Percentiles rank a stretch among this genome's conserved stretches.
phyloP scores from a whole-genome alignment of 257 asterid genomes.

The Ajuga chamaepitys region DNA sequence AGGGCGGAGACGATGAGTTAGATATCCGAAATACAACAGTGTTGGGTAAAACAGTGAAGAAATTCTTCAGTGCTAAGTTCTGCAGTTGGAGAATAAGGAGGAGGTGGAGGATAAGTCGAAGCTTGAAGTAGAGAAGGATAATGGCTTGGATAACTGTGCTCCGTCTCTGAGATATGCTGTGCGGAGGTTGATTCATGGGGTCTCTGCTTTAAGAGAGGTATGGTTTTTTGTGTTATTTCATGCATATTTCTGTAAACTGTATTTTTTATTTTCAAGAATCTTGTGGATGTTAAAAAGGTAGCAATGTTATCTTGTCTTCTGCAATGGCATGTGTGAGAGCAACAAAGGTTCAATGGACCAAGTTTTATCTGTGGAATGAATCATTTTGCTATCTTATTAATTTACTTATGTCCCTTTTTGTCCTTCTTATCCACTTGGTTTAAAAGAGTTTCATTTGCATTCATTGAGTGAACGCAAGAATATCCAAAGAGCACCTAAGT shows the following conservation, averaged over 20 bases:
- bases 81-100: slow-evolving; percentile 64
- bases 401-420: background rate
- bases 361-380: background rate
- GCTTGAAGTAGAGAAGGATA: slow-evolving; percentile 89
- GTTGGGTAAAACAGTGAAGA: background rate
- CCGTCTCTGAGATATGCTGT: slow-evolving; percentile 93
- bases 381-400: background rate
- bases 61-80: slow-evolving; percentile 12
- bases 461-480: background rate
- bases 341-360: background rate
- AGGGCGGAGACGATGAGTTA: too few species aligned
- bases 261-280: background rate
- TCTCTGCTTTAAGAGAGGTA: slow-evolving; percentile 96
- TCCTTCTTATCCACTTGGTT: background rate
- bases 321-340: background rate
- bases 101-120: slow-evolving; percentile 59
- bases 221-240: background rate
- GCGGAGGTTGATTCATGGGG: slow-evolving; percentile 92
- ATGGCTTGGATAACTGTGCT: slow-evolving; percentile 88
- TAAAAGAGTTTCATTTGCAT: background rate
- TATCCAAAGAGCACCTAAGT: background rate
- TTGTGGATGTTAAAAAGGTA: background rate
- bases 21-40: slow-evolving; percentile 1
- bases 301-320: background rate
- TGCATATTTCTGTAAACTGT: background rate